phyloP scores from a whole-genome alignment of 2,329 filamentous ascomycete species.

The Xylaria sp. region DNA sequence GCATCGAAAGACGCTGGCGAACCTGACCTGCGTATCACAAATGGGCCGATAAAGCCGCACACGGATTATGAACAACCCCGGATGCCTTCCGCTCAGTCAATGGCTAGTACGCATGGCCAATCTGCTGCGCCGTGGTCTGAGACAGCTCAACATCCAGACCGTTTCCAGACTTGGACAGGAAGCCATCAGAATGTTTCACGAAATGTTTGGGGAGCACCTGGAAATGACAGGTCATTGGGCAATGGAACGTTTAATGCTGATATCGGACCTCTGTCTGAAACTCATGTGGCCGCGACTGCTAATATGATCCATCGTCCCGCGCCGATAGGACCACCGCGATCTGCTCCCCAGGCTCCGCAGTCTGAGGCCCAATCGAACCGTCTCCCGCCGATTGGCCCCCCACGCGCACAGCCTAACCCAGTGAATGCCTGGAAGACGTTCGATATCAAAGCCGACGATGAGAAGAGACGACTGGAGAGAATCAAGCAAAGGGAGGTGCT shows the following conservation, averaged over 20 bases:
- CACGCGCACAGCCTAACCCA: constrained; percentile 36
- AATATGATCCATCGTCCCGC: constrained; percentile 55
- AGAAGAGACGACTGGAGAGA: constrained; percentile 54
- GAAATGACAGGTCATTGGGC: constrained; percentile 76
- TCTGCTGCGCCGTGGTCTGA: constrained; percentile 48
- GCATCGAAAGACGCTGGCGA: constrained; percentile 24
- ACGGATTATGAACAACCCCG: constrained; percentile 32
- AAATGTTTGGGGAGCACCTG: constrained; percentile 82
- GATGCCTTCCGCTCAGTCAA: constrained; percentile 29
- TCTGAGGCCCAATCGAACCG: constrained; percentile 41
- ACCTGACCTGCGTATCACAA: constrained; percentile 35
- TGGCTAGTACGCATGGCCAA: constrained; percentile 47
- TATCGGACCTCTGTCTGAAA: constrained; percentile 62
- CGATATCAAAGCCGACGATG: constrained; percentile 56
- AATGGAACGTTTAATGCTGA: constrained; percentile 80
- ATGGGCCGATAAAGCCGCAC: constrained; percentile 49
- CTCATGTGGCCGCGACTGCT: constrained; percentile 51
- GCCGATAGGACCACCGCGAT: constrained; percentile 56
- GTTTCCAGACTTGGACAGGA: constrained; percentile 63
- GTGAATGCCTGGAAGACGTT: constrained; percentile 43
- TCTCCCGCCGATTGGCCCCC: constrained; percentile 49
- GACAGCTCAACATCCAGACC: constrained; percentile 53
- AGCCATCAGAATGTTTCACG: constrained; percentile 58
- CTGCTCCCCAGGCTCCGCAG: constrained; percentile 39
- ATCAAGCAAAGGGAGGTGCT: constrained; percentile 57